These are phyloP conservation scores for Solanum hybrid DNA, from an alignment of 305 asterid species.

Conservation along the genomic window DNA sequence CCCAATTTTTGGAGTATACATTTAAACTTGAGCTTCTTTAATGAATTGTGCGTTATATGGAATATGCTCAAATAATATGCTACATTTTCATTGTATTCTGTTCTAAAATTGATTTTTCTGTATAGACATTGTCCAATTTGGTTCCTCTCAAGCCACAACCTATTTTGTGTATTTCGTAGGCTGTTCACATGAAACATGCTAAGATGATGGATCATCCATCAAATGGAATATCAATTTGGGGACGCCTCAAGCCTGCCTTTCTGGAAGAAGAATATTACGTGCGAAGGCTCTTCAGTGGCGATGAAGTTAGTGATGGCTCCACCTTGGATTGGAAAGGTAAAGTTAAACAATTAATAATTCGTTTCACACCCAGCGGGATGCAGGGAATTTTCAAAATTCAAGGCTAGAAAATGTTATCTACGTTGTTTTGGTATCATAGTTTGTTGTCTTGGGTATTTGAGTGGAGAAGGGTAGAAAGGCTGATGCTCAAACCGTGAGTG, in stretches of 20 bases:
- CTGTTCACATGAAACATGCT: constrained; percentile 38
- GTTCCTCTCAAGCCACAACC: not conserved
- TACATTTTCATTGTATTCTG: not conserved
- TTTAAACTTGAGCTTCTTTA: not conserved
- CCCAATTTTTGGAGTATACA: not conserved
- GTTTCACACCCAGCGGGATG: not conserved
- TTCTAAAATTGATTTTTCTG: not conserved
- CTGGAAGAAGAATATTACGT: constrained; percentile 57
- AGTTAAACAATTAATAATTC: not conserved
- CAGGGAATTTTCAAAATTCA: not conserved
- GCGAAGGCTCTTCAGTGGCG: constrained; percentile 41
- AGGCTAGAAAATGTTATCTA: not conserved
- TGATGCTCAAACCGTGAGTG: not conserved
- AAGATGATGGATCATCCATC: constrained; percentile 57
- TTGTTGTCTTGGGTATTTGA: not conserved
- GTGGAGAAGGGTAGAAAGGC: not conserved
- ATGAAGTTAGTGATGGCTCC: constrained; percentile 36
- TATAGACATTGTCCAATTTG: not conserved
- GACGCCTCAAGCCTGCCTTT: constrained; percentile 55
- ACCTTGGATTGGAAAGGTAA: constrained; percentile 37
- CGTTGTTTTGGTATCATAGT: not conserved
- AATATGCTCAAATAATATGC: not conserved
- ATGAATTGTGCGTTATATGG: not conserved
- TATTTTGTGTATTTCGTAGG: constrained; percentile 26
- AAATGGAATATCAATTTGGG: constrained; percentile 66